phyloP scores from a whole-genome alignment of 495 filamentous ascomycete species.

The Cladorrhinum samala region DNA sequence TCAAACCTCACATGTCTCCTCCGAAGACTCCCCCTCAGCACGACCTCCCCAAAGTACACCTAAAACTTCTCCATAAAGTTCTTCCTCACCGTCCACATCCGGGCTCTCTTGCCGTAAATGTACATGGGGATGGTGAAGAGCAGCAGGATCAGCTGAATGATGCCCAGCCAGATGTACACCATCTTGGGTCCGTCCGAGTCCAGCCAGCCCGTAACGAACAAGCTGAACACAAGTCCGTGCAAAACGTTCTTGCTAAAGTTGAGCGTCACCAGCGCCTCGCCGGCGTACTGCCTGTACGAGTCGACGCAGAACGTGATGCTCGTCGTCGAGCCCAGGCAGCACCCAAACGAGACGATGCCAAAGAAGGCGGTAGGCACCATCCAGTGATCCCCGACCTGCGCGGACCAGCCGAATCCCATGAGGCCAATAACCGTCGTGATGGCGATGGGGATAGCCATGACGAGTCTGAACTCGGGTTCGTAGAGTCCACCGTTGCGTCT shows the following conservation, averaged over 20 bases:
- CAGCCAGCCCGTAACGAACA: conserved; percentile 88
- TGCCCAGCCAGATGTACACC: conserved; percentile 77
- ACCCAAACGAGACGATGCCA: conserved; percentile 87
- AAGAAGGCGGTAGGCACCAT: conserved; percentile 94
- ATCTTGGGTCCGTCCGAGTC: conserved; percentile 65
- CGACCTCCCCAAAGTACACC: background rate
- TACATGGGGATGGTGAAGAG: conserved; percentile 86
- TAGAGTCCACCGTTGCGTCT: conserved; percentile 86
- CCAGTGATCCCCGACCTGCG: conserved; percentile 65
- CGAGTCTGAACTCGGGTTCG: conserved; percentile 89
- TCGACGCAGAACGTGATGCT: conserved; percentile 93
- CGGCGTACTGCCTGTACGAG: conserved; percentile 88
- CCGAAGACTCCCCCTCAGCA: background rate
- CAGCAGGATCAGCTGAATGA: conserved; percentile 74
- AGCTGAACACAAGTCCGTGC: conserved; percentile 81
- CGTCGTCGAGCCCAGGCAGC: conserved; percentile 86
- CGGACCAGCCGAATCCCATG: conserved; percentile 93
- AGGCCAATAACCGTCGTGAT: conserved; percentile 77
- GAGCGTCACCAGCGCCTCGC: conserved; percentile 88
- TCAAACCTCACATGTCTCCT: background rate
- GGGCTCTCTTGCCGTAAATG: conserved; percentile 83
- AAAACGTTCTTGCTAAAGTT: conserved; percentile 94
- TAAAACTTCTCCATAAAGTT: conserved; percentile 87
- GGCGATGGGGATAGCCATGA: conserved; percentile 82
- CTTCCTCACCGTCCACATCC: conserved; percentile 95